Percentiles rank a stretch among this genome's conserved stretches.
Conservation (phyloP, 2,329 filamentous ascomycete genomes). For the Phialocephala sp. region DNA sequence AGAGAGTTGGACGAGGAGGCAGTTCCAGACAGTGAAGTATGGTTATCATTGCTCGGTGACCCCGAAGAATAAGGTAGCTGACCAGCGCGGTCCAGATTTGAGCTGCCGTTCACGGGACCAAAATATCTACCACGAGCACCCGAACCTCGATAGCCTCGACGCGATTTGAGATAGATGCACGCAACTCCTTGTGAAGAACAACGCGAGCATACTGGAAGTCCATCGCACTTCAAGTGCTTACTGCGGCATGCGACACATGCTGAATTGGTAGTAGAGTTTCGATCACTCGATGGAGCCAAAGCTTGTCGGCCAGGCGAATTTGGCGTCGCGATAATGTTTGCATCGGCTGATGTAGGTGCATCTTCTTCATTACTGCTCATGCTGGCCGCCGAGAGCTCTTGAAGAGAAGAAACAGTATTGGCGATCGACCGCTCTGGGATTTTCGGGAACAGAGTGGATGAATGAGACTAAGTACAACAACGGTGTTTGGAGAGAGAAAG, state of each 20-base stretch:
- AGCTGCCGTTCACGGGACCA: constrained; percentile 39
- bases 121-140: constrained; percentile 51
- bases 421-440: background rate
- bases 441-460: background rate
- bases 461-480: background rate
- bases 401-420: background rate
- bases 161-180: constrained; percentile 75
- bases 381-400: background rate
- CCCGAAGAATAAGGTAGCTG: background rate
- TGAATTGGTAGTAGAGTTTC: background rate
- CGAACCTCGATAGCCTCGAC: constrained; percentile 74
- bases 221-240: constrained; percentile 78
- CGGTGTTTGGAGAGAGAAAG: background rate
- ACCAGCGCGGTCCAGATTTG: background rate
- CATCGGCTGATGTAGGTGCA: background rate
- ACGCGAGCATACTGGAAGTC: constrained; percentile 69
- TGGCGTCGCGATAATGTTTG: background rate
- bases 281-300: background rate
- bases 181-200: constrained; percentile 63
- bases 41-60: background rate
- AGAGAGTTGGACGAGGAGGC: background rate
- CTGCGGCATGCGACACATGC: constrained; percentile 36
- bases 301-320: background rate
- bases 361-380: background rate
- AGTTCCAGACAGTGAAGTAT: background rate